Conservation (phyloP, 208 protist genomes). For the Leishmania lainsoni region DNA sequence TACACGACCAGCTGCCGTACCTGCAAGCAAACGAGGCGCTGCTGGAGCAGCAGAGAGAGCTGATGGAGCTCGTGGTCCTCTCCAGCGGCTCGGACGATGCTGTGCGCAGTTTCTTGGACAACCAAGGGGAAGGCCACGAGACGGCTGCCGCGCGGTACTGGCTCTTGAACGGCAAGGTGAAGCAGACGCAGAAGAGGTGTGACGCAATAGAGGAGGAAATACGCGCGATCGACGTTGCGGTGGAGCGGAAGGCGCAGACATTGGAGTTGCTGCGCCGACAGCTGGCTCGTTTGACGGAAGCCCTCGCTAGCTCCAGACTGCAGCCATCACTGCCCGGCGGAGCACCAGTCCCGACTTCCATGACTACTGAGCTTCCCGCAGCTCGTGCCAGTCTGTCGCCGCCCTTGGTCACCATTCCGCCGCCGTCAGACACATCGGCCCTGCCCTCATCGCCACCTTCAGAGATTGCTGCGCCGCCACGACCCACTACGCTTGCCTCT, state of each 20-base stretch:
- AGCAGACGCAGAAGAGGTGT: constrained; percentile 38
- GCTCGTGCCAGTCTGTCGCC: background rate
- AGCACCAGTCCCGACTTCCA: background rate
- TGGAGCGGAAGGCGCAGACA: constrained; percentile 38
- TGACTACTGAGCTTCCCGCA: background rate
- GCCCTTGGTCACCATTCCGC: background rate
- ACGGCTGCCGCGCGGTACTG: constrained; percentile 46
- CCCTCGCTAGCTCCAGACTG: constrained; percentile 24
- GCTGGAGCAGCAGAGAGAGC: constrained; percentile 71
- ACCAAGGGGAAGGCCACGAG: constrained; percentile 32
- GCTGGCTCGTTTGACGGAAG: constrained; percentile 51
- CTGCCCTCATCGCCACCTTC: constrained; percentile 4
- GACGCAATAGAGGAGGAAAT: constrained; percentile 37
- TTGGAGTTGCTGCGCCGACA: constrained; percentile 43
- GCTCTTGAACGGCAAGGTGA: constrained; percentile 39
- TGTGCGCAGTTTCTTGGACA: constrained; percentile 37
- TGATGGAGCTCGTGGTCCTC: constrained; percentile 59
- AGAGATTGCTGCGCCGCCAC: background rate
- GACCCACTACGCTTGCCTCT: constrained; percentile 8
- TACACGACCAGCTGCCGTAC: constrained; percentile 73
- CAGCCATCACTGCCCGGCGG: constrained; percentile 6
- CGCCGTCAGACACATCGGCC: background rate
- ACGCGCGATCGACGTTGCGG: constrained; percentile 37
- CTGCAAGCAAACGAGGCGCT: constrained; percentile 55
- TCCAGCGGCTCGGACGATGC: constrained; percentile 60